Conservation (phyloP, 2,329 filamentous ascomycete species). For the Xylariaceae sp. region DNA sequence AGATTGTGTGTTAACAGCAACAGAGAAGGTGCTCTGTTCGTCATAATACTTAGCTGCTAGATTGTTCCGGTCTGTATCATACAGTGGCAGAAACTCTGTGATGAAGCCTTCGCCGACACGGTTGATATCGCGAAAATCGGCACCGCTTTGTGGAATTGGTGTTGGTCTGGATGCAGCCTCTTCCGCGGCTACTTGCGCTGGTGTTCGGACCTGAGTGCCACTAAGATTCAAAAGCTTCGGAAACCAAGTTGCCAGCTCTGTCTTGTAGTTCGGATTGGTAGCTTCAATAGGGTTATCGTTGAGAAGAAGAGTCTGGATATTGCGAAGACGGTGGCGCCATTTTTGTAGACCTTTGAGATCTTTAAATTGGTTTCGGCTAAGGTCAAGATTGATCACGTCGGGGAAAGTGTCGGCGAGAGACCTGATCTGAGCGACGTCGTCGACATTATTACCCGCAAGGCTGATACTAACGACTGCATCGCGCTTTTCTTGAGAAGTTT, state of each 20-base stretch:
- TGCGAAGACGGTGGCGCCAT: constrained; percentile 81
- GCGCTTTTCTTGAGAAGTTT: constrained; percentile 71
- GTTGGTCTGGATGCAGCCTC: constrained; percentile 57
- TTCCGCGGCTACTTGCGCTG: constrained; percentile 68
- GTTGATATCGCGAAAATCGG: constrained; percentile 76
- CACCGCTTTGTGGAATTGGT: constrained; percentile 66
- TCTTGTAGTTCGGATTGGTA: constrained; percentile 64
- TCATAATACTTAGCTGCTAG: constrained; percentile 77
- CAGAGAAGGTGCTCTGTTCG: constrained; percentile 73
- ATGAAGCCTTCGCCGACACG: constrained; percentile 79
- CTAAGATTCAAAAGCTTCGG: constrained; percentile 81
- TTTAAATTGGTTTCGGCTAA: constrained; percentile 81
- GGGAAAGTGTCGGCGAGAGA: constrained; percentile 80
- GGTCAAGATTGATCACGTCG: constrained; percentile 84
- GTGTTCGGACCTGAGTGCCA: constrained; percentile 72
- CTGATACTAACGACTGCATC: constrained; percentile 83
- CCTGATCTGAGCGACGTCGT: constrained; percentile 74
- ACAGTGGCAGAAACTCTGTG: constrained; percentile 73
- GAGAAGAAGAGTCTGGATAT: constrained; percentile 81
- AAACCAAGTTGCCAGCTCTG: constrained; percentile 80
- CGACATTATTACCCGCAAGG: constrained; percentile 79
- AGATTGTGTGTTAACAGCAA: constrained; percentile 70
- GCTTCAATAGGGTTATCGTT: constrained; percentile 75
- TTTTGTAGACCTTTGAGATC: constrained; percentile 69
- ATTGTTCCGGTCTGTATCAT: constrained; percentile 71